These are phyloP conservation scores for Jackrogersella minutella DNA, from an alignment of 495 filamentous ascomycete species.

Conservation along the genomic window DNA sequence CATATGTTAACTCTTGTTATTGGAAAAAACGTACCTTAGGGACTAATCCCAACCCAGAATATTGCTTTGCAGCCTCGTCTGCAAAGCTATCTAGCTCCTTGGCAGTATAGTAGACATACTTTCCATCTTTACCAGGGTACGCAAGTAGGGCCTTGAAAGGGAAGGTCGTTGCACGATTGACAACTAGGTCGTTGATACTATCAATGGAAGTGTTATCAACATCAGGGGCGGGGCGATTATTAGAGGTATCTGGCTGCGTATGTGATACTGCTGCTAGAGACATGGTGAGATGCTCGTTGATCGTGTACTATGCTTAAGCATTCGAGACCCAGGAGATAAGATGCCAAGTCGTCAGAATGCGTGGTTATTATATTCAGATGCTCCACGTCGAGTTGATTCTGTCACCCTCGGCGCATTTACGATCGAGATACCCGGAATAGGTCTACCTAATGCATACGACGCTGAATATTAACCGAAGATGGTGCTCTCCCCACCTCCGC, in stretches of 20 bases:
- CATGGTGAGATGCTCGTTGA: neutral
- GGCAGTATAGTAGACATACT: constrained; percentile 50
- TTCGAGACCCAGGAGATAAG: neutral
- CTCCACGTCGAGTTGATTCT: neutral
- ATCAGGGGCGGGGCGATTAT: neutral
- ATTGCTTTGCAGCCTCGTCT: constrained; percentile 44
- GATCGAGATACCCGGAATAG: neutral
- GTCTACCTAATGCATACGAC: constrained; percentile 5
- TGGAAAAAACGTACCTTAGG: constrained; percentile 19
- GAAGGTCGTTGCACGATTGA: constrained; percentile 36
- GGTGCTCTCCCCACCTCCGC: constrained; percentile 5
- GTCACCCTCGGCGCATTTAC: neutral
- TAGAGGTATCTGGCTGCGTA: neutral
- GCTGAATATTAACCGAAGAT: constrained; percentile 10
- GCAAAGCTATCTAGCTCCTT: constrained; percentile 47
- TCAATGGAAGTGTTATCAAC: constrained; percentile 15
- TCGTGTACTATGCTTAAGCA: neutral
- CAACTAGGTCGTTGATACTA: constrained; percentile 45
- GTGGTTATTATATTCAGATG: neutral
- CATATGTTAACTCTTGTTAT: too few relatives aligned
- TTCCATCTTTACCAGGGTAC: constrained; percentile 42
- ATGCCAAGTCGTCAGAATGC: neutral
- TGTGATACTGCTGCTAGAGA: constrained; percentile 20
- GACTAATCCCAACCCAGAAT: constrained; percentile 15
- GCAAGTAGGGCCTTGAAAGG: constrained; percentile 45